A percentile compares a stretch with the other conserved stretches of the same genome.
Evolutionary conservation across 371 early-diverging fungal genomes (phyloP).

Genomic region (Zychaea mexicana): DNA sequence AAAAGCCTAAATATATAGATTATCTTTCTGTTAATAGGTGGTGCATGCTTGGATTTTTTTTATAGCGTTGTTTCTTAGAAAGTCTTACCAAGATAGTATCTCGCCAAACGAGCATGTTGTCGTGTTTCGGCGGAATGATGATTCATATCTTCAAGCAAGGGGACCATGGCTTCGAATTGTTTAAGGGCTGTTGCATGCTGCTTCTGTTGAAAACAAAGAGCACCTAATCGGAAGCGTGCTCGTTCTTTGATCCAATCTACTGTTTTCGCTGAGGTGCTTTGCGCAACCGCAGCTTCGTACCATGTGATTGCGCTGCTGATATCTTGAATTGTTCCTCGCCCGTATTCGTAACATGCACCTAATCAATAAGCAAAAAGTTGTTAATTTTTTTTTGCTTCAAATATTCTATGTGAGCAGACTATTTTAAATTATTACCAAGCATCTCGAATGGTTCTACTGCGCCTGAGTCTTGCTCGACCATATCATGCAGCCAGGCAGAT

Average conservation of each 20-base stretch:
- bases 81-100: conserved; percentile 31
- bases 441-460: conserved; percentile 19
- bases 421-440: conserved; percentile 12
- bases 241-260: conserved; percentile 29
- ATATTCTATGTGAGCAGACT: no score
- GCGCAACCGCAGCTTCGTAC: no score
- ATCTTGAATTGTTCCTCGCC: conserved; percentile 11
- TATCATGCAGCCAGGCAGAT: conserved; percentile 16
- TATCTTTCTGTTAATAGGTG: no score
- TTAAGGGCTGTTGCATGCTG: conserved; percentile 19
- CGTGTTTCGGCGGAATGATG: conserved; percentile 27
- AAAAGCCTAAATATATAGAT: no score
- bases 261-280: no score
- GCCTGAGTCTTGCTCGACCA: conserved; percentile 12
- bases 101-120: conserved; percentile 28
- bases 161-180: conserved; percentile 7
- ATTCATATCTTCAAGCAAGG: conserved; percentile 20
- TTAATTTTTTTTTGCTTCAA: not conserved
- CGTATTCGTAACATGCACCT: conserved; percentile 24
- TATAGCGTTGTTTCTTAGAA: not conserved
- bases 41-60: no score
- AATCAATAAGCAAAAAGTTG: not conserved
- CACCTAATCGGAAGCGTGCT: conserved; percentile 28
- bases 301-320: conserved; percentile 17
- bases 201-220: conserved; percentile 15